Conservation (phyloP, 2,329 filamentous ascomycete species). For the Colletotrichum brevisporum region DNA sequence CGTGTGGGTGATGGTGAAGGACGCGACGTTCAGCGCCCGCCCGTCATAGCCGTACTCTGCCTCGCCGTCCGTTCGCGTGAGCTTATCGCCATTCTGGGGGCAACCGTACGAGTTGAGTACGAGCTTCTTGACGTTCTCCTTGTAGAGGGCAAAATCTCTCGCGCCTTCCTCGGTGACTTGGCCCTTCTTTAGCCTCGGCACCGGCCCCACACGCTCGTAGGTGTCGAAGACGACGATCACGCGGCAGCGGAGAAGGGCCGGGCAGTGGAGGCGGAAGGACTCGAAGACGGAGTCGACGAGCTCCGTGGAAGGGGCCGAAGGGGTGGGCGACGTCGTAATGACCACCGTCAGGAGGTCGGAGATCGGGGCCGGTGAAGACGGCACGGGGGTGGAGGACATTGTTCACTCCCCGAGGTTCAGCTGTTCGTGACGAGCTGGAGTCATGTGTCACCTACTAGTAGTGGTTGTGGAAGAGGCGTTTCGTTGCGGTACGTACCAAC, state of each 20-base stretch:
- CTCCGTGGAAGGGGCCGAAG: constrained; percentile 67
- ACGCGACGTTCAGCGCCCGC: background rate
- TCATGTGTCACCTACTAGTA: background rate
- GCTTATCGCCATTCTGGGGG: background rate
- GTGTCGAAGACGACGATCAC: constrained; percentile 68
- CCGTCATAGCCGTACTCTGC: constrained; percentile 63
- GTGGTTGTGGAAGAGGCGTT: background rate
- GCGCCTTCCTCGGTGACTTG: constrained; percentile 63
- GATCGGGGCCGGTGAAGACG: background rate
- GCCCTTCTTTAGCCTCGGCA: constrained; percentile 67
- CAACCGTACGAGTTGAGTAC: constrained; percentile 50
- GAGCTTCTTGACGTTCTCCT: constrained; percentile 60
- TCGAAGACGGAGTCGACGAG: constrained; percentile 62
- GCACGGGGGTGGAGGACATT: constrained; percentile 17
- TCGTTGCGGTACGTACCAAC: constrained; percentile 22
- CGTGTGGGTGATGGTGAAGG: constrained; percentile 52
- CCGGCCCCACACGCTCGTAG: constrained; percentile 61
- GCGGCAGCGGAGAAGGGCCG: constrained; percentile 55
- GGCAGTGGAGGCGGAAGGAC: constrained; percentile 61
- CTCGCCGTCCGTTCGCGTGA: constrained; percentile 44
- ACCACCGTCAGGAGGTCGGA: constrained; percentile 56
- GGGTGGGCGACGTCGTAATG: constrained; percentile 69
- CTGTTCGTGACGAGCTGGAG: constrained; percentile 6
- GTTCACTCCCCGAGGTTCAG: background rate
- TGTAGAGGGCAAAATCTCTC: constrained; percentile 58